Percentiles rank a stretch among this genome's conserved stretches.
Conservation (phyloP, 176 grass and related monocot genomes). For the Secale cereale region DNA sequence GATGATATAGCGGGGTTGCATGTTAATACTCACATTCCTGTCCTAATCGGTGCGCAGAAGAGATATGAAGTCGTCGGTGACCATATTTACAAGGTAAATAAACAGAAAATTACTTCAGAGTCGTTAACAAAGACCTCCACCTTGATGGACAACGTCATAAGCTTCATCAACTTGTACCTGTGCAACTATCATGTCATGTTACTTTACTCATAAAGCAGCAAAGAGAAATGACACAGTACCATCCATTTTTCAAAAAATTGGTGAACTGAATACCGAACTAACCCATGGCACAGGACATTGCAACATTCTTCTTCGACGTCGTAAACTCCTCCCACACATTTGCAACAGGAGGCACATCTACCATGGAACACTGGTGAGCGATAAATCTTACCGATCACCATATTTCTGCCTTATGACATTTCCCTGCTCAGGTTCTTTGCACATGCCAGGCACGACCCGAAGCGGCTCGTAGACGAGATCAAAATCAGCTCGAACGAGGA, state of each 20-base stretch:
- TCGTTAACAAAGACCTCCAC: background rate
- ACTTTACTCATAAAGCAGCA: background rate
- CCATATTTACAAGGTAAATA: conserved; percentile 90
- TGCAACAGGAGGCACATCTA: conserved; percentile 81
- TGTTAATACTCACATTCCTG: conserved; percentile 77
- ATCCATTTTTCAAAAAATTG: background rate
- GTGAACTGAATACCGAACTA: conserved; percentile 7
- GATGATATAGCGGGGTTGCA: conserved; percentile 79
- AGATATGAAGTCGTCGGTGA: conserved; percentile 82
- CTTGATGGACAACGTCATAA: background rate
- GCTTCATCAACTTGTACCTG: background rate
- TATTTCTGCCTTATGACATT: background rate
- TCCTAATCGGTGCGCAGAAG: conserved; percentile 69
- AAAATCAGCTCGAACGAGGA: conserved; percentile 69
- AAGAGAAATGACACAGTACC: background rate
- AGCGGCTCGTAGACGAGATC: conserved; percentile 64
- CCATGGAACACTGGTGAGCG: conserved; percentile 76
- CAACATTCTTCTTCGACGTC: conserved; percentile 65
- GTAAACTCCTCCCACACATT: conserved; percentile 83
- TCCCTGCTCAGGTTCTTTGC: background rate
- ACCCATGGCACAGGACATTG: conserved; percentile 57
- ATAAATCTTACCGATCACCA: background rate
- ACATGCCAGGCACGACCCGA: conserved; percentile 53
- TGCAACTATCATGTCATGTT: background rate
- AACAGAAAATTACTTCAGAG: background rate